Percentiles rank a stretch among this genome's conserved stretches.
Evolutionary conservation across 306 rosid species (phyloP).

Genomic region (Crataegus laevigata): DNA sequence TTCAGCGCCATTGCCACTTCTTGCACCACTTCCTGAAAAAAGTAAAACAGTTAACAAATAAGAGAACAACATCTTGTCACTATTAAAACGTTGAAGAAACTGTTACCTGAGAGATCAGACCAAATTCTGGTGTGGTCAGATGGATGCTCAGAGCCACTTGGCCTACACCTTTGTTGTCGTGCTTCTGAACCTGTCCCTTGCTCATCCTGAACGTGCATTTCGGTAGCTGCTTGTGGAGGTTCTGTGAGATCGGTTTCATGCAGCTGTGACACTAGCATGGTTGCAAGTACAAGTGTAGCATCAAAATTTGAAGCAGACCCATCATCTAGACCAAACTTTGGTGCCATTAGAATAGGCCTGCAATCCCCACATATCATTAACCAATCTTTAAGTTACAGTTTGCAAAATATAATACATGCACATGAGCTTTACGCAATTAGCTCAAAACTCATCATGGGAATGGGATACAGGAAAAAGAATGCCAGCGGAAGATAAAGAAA

Average conservation of each 20-base stretch:
- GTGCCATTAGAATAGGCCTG: slow-evolving; percentile 96
- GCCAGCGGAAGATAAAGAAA: not conserved
- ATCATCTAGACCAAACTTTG: slow-evolving; percentile 78
- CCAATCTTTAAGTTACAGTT: not conserved
- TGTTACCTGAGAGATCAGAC: slow-evolving; percentile 91
- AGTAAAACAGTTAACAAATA: not conserved
- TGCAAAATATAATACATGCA: not conserved
- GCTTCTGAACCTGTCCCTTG: slow-evolving; percentile 38
- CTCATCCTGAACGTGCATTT: slow-evolving; percentile 40
- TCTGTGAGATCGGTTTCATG: slow-evolving; percentile 44
- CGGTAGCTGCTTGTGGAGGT: slow-evolving; percentile 43
- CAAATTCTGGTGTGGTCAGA: slow-evolving; percentile 91
- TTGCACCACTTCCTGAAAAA: slow-evolving; percentile 57
- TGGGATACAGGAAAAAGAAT: not conserved
- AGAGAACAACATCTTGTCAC: not conserved
- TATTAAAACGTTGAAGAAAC: not conserved
- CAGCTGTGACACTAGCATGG: slow-evolving; percentile 85
- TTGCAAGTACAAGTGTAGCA: slow-evolving; percentile 90
- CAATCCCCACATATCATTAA: slow-evolving; percentile 8
- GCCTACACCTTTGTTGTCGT: slow-evolving; percentile 36
- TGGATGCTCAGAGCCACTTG: slow-evolving; percentile 62
- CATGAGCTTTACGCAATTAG: not conserved
- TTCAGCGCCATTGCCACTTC: slow-evolving; percentile 38
- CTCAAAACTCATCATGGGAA: not conserved
- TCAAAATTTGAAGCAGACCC: slow-evolving; percentile 74